Base-by-base conservation (phyloP, 441 rosid species). In the Sinapis alba region DNA sequence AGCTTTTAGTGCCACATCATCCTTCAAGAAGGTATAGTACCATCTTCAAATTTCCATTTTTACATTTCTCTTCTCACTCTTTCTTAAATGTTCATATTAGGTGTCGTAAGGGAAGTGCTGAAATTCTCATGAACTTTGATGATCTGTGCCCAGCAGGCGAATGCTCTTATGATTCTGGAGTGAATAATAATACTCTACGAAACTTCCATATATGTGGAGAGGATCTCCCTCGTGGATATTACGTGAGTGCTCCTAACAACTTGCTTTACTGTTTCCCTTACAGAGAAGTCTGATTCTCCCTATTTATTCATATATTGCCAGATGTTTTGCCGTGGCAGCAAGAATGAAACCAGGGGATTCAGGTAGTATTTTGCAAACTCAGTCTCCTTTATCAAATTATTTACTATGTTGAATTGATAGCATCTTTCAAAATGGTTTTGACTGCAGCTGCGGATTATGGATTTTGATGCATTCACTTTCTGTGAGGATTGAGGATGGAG, bases 321-420 rank as follows among this genome's bases (percentile, higher is more conserved):
- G 97, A 88, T 88, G 90, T 90, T 90, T 82, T 94, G 98, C 74
- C 95, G 97, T 60, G 97, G 97, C 72, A 94, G 95, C 89, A 86
- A 72, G 87, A 92, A 90, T 36, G 97, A 88, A n/a, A 92, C 97
- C 27, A 83, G 97, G 38, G 98, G 98, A 54, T 94, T 94, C 80
- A 92, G 97, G 98, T 94, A 87, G 73, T 60, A 7, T 15, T 50
- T 59, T 66, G 2, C n/a, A n/a, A n/a, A n/a, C 4, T 5, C 51
- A 13, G 2, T 38, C 18, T 38, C 18, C 10, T 18, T 50, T n/a
- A n/a, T n/a, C n/a, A 20, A 26, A 5, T 53, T 10, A 9, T 54
- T 15, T 15, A 3, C 3, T 20, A 56, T 69, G 32, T 18, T 71
- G 19, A 74, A 21, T 18, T 71, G 19, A 74, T 56, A 23, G 27